Conservation (phyloP, 257 asterid species). For the Thymus mandschuricus region DNA sequence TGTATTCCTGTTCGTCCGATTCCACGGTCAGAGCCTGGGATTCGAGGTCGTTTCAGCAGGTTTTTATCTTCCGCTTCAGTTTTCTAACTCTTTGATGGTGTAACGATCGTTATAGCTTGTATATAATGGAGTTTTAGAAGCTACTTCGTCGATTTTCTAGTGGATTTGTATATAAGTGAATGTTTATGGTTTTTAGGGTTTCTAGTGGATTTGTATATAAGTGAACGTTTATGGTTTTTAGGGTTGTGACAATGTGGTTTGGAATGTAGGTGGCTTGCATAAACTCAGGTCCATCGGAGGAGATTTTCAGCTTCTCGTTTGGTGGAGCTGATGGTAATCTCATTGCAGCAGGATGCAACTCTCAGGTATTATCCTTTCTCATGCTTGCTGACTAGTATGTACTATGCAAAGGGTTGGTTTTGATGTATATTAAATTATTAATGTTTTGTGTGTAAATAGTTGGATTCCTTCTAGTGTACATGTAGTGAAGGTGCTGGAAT, state of each 20-base stretch:
- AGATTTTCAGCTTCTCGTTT: conserved; percentile 86
- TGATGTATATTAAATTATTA: no score
- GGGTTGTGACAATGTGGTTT: conserved; percentile 9
- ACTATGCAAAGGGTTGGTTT: background rate
- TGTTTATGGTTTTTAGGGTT: background rate
- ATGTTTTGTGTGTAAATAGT: conserved; percentile 1
- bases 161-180: background rate
- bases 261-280: conserved; percentile 69
- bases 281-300: conserved; percentile 65
- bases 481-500: background rate
- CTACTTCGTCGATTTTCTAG: background rate
- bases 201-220: background rate
- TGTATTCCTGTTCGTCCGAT: conserved; percentile 89
- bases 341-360: conserved; percentile 77
- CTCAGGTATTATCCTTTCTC: conserved; percentile 56
- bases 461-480: background rate
- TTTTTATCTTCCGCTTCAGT: conserved; percentile 16
- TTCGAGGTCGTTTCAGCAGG: conserved; percentile 85
- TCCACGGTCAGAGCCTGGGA: conserved; percentile 94
- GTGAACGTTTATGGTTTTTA: background rate
- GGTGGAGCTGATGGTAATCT: conserved; percentile 81
- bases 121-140: background rate
- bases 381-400: background rate
- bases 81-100: background rate
- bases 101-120: background rate